phyloP scores from a whole-genome alignment of 108 stramenopile species.

The Nitzschia palea region DNA sequence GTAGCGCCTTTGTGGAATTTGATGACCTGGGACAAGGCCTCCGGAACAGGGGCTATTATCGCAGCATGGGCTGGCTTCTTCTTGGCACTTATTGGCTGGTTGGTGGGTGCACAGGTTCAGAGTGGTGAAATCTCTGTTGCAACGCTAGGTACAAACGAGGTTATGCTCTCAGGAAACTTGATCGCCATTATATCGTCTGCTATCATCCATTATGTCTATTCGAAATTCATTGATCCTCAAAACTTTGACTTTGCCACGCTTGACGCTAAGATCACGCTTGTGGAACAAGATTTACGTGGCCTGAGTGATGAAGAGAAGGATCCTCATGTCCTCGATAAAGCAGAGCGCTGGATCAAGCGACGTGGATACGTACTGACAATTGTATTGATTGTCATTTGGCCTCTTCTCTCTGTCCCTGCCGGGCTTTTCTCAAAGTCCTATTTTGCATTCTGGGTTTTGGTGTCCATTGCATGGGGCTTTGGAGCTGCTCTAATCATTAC shows the following conservation, averaged over 20 bases:
- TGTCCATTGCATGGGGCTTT: constrained; percentile 89
- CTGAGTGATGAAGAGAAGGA: constrained; percentile 58
- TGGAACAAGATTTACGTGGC: constrained; percentile 74
- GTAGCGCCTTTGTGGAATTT: constrained; percentile 88
- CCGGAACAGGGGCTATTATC: constrained; percentile 83
- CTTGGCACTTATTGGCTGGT: constrained; percentile 77
- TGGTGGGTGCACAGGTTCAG: constrained; percentile 62
- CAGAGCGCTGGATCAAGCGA: constrained; percentile 80
- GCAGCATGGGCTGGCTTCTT: constrained; percentile 81
- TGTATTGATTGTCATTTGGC: constrained; percentile 88
- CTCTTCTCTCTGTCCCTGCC: constrained; percentile 84
- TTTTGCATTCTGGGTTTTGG: constrained; percentile 91
- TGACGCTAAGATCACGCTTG: constrained; percentile 62
- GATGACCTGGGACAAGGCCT: constrained; percentile 85
- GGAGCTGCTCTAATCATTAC: constrained; percentile 74
- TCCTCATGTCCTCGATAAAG: constrained; percentile 49
- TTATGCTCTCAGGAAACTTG: constrained; percentile 91
- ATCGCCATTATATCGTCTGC: constrained; percentile 80
- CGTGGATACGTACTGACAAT: constrained; percentile 81
- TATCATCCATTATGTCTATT: constrained; percentile 70
- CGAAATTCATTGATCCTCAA: constrained; percentile 78
- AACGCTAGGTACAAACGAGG: constrained; percentile 81
- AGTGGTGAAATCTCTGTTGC: constrained; percentile 57
- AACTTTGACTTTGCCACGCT: constrained; percentile 77
- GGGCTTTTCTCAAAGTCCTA: constrained; percentile 77